Conservation (phyloP, 352 stramenopile genomes). For the Phytopythium boreale region DNA sequence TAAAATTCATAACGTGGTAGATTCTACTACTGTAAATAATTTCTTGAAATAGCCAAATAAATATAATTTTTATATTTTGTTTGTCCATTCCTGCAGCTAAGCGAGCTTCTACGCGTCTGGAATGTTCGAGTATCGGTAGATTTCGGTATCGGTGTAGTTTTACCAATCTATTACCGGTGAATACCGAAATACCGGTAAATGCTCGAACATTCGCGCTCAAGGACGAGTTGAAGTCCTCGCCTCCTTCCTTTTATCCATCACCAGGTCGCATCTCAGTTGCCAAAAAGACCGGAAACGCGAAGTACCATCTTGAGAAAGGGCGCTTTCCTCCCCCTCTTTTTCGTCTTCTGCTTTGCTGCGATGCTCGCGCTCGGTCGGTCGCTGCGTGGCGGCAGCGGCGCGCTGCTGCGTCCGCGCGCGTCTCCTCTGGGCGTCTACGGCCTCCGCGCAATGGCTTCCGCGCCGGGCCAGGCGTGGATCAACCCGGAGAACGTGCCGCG, state of each 20-base stretch:
- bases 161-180: too few species aligned
- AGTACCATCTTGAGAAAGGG: too few species aligned
- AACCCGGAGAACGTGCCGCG: constrained; percentile 80
- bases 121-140: not conserved
- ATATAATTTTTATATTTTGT: too few species aligned
- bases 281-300: not conserved
- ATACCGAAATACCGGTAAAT: not conserved
- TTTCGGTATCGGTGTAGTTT: too few species aligned
- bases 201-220: not conserved
- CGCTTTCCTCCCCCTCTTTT: too few species aligned
- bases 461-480: constrained; percentile 37
- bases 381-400: constrained; percentile 2
- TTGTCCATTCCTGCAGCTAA: too few species aligned
- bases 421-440: constrained; percentile 1
- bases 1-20: too few species aligned
- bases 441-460: constrained; percentile 17
- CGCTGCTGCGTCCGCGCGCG: constrained; percentile 7
- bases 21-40: too few species aligned
- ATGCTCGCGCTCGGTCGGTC: constrained; percentile 18
- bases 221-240: not conserved
- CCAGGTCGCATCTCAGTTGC: not conserved
- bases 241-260: not conserved
- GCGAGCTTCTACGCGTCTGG: not conserved
- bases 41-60: too few species aligned
- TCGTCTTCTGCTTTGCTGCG: not conserved